Percentiles rank a stretch among this genome's conserved stretches.
Conservation (phyloP, 2,329 filamentous ascomycete genomes). For the Arthroderma sp. region DNA sequence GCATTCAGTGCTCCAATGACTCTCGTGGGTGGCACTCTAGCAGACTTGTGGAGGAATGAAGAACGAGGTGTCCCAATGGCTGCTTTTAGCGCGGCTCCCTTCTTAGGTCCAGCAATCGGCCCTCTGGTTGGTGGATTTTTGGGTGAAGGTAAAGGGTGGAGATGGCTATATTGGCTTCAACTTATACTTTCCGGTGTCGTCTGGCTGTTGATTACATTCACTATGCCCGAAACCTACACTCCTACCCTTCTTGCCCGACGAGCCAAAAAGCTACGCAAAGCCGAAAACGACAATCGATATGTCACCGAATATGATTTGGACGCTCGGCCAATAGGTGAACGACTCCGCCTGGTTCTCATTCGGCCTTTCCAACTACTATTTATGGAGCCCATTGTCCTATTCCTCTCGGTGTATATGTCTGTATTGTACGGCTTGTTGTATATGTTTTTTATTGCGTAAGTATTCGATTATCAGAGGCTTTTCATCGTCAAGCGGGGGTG, state of each 20-base stretch:
- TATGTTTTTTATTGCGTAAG: slow-evolving; percentile 39
- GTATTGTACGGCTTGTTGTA: slow-evolving; percentile 47
- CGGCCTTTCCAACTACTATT: slow-evolving; percentile 79
- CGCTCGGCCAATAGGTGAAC: slow-evolving; percentile 52
- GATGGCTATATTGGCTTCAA: slow-evolving; percentile 81
- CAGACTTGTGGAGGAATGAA: slow-evolving; percentile 73
- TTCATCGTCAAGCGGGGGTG: background rate
- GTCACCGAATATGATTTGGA: slow-evolving; percentile 76
- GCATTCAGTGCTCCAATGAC: slow-evolving; percentile 81
- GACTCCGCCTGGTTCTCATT: slow-evolving; percentile 60
- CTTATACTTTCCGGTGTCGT: slow-evolving; percentile 58
- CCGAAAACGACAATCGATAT: slow-evolving; percentile 52
- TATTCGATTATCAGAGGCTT: slow-evolving; percentile 37
- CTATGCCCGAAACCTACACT: slow-evolving; percentile 81
- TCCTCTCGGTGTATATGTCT: slow-evolving; percentile 75
- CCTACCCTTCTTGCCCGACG: slow-evolving; percentile 60
- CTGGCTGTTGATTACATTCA: slow-evolving; percentile 69
- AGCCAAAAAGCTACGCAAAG: slow-evolving; percentile 57
- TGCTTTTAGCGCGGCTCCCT: slow-evolving; percentile 69
- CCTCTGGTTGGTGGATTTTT: slow-evolving; percentile 67
- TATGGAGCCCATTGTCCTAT: slow-evolving; percentile 68
- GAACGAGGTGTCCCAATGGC: slow-evolving; percentile 81
- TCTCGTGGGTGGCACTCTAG: slow-evolving; percentile 66
- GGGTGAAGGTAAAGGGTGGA: slow-evolving; percentile 56
- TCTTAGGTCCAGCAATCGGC: slow-evolving; percentile 66